These are phyloP conservation scores for Silene uniflora DNA, from an alignment of 148 eudicot genomes.

Conservation along the genomic window DNA sequence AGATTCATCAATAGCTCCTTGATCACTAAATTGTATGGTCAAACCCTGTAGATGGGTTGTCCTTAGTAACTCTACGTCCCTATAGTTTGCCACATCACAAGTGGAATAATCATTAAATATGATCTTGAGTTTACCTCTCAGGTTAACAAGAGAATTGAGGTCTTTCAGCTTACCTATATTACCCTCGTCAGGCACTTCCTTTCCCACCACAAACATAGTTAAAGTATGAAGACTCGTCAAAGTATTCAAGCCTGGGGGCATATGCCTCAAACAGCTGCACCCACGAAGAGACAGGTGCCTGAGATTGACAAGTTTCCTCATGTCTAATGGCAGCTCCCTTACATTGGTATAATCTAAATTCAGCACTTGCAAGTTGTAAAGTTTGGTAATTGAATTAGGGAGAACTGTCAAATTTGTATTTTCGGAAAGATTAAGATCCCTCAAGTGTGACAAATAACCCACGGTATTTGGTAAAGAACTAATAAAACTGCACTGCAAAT, in stretches of 20 bases:
- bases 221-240: slow-evolving; percentile 9
- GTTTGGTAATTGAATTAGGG: too few relatives aligned
- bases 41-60: neutral
- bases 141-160: slow-evolving; percentile 3
- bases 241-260: slow-evolving; percentile 16
- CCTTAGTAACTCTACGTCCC: neutral
- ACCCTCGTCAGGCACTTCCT: too few relatives aligned
- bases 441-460: too few relatives aligned
- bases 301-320: too few relatives aligned
- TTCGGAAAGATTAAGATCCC: too few relatives aligned
- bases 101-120: neutral
- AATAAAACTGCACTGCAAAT: slow-evolving; percentile 1
- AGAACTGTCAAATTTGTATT: too few relatives aligned
- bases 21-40: neutral
- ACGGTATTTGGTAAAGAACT: slow-evolving; percentile 15
- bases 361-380: too few relatives aligned
- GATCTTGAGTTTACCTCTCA: neutral
- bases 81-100: neutral
- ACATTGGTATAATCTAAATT: too few relatives aligned
- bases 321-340: too few relatives aligned
- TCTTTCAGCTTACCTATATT: too few relatives aligned
- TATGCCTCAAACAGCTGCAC: neutral
- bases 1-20: too few relatives aligned
- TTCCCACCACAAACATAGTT: slow-evolving; percentile 9
- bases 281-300: too few relatives aligned